Evolutionary conservation across 352 stramenopile genomes (phyloP).

Genomic region (Pythium dissimile): DNA sequence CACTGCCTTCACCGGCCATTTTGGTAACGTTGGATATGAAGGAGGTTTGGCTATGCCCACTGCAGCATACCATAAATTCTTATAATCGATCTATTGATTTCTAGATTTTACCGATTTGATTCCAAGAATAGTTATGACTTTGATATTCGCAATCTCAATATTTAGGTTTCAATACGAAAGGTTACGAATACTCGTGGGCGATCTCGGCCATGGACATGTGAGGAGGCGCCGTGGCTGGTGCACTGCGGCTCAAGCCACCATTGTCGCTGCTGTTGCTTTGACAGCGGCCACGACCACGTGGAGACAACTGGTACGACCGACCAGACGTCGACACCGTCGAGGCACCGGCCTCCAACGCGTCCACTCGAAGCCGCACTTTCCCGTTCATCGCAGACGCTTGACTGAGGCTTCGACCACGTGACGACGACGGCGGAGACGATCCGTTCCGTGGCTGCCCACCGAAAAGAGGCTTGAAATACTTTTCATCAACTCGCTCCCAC

Average conservation of each 20-base stretch:
- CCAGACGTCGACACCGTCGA: no score
- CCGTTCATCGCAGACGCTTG: background rate
- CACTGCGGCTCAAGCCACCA: background rate
- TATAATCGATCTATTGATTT: background rate
- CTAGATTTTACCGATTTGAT: background rate
- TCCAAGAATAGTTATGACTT: no score
- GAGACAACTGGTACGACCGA: slow-evolving; percentile 19
- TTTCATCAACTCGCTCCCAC: slow-evolving; percentile 24
- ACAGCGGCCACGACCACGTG: slow-evolving; percentile 23
- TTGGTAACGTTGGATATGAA: no score
- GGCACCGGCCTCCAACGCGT: background rate
- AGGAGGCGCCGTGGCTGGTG: background rate
- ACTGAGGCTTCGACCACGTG: background rate
- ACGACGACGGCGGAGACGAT: background rate
- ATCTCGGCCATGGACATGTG: slow-evolving; percentile 51
- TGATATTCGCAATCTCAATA: background rate
- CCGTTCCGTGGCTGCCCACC: slow-evolving; percentile 13
- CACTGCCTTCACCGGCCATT: background rate
- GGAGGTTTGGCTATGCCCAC: no score
- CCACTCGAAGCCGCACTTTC: background rate
- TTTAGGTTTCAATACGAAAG: background rate
- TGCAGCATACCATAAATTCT: background rate
- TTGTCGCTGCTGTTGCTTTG: background rate
- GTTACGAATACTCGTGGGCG: slow-evolving; percentile 34
- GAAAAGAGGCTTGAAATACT: slow-evolving; percentile 28